phyloP scores from a whole-genome alignment of 208 protist genomes.

The Zelonia costaricensis region DNA sequence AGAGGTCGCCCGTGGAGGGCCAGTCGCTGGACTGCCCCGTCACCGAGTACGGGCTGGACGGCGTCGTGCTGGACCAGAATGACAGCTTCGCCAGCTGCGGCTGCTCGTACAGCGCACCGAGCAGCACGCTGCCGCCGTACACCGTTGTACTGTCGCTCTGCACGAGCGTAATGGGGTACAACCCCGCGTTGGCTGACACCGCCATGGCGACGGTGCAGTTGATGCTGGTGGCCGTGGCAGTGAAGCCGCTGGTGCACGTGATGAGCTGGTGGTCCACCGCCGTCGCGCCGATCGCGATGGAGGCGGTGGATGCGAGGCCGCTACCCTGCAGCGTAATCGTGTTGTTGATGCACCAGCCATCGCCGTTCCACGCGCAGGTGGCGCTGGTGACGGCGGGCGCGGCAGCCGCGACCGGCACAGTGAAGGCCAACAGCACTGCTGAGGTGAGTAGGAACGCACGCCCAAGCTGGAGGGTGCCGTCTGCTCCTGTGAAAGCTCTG shows the following conservation, averaged over 20 bases:
- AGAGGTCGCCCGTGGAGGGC: conserved; percentile 29
- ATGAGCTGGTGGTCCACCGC: background rate
- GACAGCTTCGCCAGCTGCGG: background rate
- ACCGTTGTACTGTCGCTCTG: background rate
- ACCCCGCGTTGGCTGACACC: background rate
- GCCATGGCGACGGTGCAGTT: conserved; percentile 19
- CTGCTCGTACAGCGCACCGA: conserved; percentile 5
- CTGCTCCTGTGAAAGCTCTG: no score
- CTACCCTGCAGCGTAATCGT: conserved; percentile 13
- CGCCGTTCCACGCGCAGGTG: background rate
- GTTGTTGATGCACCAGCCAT: conserved; percentile 6
- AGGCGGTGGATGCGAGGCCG: background rate
- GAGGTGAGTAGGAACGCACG: background rate
- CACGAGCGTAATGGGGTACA: conserved; percentile 23
- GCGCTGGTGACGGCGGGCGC: conserved; percentile 3
- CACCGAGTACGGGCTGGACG: conserved; percentile 9
- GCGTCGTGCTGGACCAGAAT: conserved; percentile 6
- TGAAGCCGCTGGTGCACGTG: background rate
- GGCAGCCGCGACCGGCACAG: no score
- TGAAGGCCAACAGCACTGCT: background rate
- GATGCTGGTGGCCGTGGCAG: background rate
- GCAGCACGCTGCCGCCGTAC: conserved; percentile 17
- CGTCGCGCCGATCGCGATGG: conserved; percentile 15
- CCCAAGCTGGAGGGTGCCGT: no score
- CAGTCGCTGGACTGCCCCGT: conserved; percentile 22